A percentile compares a stretch with the other conserved stretches of the same genome.
These are phyloP conservation scores for Calcarisporium arbuscula DNA, from an alignment of 2,329 filamentous ascomycete genomes.

Conservation along the genomic window DNA sequence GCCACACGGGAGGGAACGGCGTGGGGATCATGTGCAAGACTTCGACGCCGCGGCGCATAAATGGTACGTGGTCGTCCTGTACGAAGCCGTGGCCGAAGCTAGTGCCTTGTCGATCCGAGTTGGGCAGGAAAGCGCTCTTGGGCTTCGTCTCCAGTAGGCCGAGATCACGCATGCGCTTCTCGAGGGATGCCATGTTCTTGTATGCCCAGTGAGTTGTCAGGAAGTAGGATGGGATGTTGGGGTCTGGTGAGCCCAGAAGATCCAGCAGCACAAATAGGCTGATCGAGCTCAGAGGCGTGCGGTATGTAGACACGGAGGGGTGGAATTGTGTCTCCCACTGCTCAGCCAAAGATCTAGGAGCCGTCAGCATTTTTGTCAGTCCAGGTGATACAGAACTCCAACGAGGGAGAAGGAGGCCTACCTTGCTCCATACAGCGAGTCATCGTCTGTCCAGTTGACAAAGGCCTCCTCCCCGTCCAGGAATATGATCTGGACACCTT, in stretches of 20 bases:
- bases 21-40: constrained; percentile 83
- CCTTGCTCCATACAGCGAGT: constrained; percentile 86
- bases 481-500: constrained; percentile 82
- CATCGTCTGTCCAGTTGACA: constrained; percentile 66
- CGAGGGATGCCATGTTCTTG: constrained; percentile 64
- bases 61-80: constrained; percentile 87
- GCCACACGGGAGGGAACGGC: constrained; percentile 82
- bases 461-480: constrained; percentile 96
- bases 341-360: constrained; percentile 60
- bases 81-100: constrained; percentile 50
- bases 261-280: constrained; percentile 88
- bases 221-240: constrained; percentile 79
- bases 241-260: constrained; percentile 65
- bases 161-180: constrained; percentile 65
- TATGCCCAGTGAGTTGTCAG: constrained; percentile 93
- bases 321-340: constrained; percentile 70
- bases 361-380: constrained; percentile 4
- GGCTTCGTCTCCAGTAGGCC: constrained; percentile 57
- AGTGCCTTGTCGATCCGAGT: constrained; percentile 46
- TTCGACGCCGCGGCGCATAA: constrained; percentile 79
- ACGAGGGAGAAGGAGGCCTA: constrained; percentile 26
- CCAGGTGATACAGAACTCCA: not conserved
- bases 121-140: constrained; percentile 53
- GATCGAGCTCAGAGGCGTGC: constrained; percentile 70
- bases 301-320: constrained; percentile 66